Base-by-base conservation (phyloP, 2,329 filamentous ascomycete species). In the Scytalidium sp. region DNA sequence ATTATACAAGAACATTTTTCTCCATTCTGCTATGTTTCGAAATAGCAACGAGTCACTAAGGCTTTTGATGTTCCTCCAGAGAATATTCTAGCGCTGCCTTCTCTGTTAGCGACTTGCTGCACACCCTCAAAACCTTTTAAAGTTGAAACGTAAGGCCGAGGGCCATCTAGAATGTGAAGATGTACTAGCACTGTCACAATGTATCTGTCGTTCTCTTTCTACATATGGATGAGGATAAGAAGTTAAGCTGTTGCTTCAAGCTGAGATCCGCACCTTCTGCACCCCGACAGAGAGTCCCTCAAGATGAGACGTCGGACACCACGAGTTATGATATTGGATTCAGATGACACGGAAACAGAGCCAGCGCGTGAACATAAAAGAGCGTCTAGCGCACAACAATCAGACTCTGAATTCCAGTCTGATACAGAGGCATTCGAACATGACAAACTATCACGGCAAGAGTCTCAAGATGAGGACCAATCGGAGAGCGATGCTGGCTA, bases 321-420 rank as follows among this genome's bases (percentile, higher is more conserved):
- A 36, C 7, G 15, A 4, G 5, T 15, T 36, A 15, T n/a, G 32
- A 46, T 60, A 25, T 43, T 50, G 9, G 52, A 56, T 23, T 43
- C 41, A 15, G 41, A 43, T 15, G 19, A 17, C 19, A 59, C 54
- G 3, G 52, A 57, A 19, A 36, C 13, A n/a, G 32, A 36, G 5
- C 13, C 32, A 36, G 11, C 17, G 15, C 13, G 17, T 36, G 32
- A 5, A 10, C 17, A 36, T 36, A n/a, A 36, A 15, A n/a, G 15
- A 5, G 32, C 4, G 4, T 15, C 5, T n/a, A 36, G 32, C 5
- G 15, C 7, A 36, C 5, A 5, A 36, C 11, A 36, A 8, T n/a
- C 32, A 36, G 32, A 36, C 8, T 4, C 7, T 5, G 32, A 36
- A n/a, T 36, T 15, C 32, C 13, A 9, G 13, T 15, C 32, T 4